Evolutionary conservation across 306 rosid genomes (phyloP).

Genomic region (Hippophae gyantsensis): DNA sequence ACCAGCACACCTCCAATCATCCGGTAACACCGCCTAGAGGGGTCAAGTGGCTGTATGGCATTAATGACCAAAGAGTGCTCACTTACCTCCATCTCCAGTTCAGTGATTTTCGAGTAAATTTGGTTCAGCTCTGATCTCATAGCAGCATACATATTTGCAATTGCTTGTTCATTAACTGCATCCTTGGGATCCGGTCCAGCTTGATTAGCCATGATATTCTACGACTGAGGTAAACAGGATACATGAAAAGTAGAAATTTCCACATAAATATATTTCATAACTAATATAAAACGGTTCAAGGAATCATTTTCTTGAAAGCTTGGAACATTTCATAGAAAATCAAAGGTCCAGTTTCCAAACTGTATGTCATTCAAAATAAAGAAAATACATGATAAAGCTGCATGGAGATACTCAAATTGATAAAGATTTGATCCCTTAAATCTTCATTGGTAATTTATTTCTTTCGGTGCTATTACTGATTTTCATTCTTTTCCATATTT

Average conservation of each 20-base stretch:
- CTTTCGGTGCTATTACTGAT: too few relatives aligned
- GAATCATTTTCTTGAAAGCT: too few relatives aligned
- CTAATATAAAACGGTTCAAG: neutral
- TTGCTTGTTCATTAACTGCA: conserved; percentile 73
- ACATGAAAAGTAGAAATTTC: neutral
- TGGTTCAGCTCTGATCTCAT: conserved; percentile 92
- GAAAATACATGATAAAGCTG: too few relatives aligned
- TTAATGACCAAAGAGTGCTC: conserved; percentile 76
- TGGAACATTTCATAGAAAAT: too few relatives aligned
- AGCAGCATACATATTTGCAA: conserved; percentile 70
- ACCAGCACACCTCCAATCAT: conserved; percentile 98
- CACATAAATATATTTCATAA: neutral
- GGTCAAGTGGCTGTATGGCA: conserved; percentile 90
- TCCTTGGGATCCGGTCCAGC: conserved; percentile 55
- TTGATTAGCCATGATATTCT: conserved; percentile 54
- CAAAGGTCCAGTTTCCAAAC: too few relatives aligned
- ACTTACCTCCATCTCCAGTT: conserved; percentile 90
- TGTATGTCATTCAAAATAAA: too few relatives aligned
- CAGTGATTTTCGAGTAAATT: conserved; percentile 86
- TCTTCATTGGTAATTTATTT: too few relatives aligned
- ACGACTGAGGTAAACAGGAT: conserved; percentile 3
- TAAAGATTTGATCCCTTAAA: too few relatives aligned
- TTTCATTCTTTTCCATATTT: too few relatives aligned
- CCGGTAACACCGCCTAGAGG: conserved; percentile 77
- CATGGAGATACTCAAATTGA: too few relatives aligned